phyloP scores from a whole-genome alignment of 805 yeast genomes.

The Kodamaea kaohsiungensis region DNA sequence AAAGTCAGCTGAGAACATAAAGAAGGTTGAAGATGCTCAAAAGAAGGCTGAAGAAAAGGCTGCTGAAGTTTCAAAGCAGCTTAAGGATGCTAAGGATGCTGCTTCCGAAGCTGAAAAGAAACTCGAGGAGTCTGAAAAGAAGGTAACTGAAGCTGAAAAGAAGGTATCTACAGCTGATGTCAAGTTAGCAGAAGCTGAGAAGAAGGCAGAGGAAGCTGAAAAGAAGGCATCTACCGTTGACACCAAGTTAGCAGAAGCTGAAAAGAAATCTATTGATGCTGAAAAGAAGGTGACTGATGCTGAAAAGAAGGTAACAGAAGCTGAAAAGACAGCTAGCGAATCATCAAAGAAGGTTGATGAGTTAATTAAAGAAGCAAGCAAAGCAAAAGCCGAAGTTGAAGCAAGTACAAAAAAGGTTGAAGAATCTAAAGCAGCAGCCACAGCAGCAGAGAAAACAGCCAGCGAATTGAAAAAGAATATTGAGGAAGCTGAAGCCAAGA shows the following conservation, averaged over 20 bases:
- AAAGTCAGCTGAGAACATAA: neutral
- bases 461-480: slow-evolving; percentile 3
- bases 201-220: neutral
- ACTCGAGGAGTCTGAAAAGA: neutral
- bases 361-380: neutral
- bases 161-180: no score
- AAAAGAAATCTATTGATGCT: neutral
- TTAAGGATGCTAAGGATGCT: neutral
- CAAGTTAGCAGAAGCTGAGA: neutral
- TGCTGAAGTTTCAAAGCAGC: neutral
- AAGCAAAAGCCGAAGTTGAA: neutral
- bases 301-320: neutral
- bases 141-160: neutral
- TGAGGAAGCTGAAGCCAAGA: slow-evolving; percentile 3
- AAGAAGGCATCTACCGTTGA: neutral
- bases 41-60: neutral
- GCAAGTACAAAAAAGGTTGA: neutral
- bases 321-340: neutral
- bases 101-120: neutral
- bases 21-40: neutral
- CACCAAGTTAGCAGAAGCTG: neutral
- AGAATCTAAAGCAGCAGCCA: neutral
- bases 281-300: neutral
- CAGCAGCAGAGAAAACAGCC: neutral
- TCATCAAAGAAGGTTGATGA: neutral